Base-by-base conservation (phyloP, 2,329 filamentous ascomycete species). In the Beauveria varroae region DNA sequence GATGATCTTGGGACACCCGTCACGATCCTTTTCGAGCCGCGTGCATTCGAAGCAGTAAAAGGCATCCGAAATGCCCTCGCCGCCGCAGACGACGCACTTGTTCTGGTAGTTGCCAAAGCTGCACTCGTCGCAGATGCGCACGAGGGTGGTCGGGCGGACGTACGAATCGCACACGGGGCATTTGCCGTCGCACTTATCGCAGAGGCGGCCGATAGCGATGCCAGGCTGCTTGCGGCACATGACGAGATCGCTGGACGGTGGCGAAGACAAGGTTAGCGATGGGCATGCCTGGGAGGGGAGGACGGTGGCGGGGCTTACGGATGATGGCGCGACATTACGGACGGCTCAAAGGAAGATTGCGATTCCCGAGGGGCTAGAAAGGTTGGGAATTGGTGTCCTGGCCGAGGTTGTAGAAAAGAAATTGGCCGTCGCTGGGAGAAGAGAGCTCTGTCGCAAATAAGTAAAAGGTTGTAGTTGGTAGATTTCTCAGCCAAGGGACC, bases 11-110 rank as follows among this genome's bases (percentile, higher is more conserved):
- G 95, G 95, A 75, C 95, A 99, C 2, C 95, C 95, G 73, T 99
- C 95, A 64, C 95, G 82, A 73, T 99, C 95, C 78, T 98, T 99
- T 75, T 99, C 95, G 18, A 99, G 79, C 8, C 95, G 85, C 63
- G 95, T 99, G 75, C 95, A 99, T 78, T 99, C 95, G 73, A 98
- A 98, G 81, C 95, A 99, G 80, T 99, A 99, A 76, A 98, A 98
- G 55, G 95, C 95, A 74, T 99, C 95, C 40, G 90, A 95, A 74
- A 99, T 99, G 34, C 95, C 95, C 78, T 98, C 95, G 69, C 95
- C 95, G 74, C 95, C 95, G 77, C 95, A 99, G 49, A 99, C 95
- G 68, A 99, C 92, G 74, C 95, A 99, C 77, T 99, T 99, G 81
- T 99, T 99, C 79, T 98, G 95, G 81, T 97, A 99, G 83, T 99